These are phyloP conservation scores for Platismatia glauca DNA, from an alignment of 495 filamentous ascomycete species.

Conservation along the genomic window DNA sequence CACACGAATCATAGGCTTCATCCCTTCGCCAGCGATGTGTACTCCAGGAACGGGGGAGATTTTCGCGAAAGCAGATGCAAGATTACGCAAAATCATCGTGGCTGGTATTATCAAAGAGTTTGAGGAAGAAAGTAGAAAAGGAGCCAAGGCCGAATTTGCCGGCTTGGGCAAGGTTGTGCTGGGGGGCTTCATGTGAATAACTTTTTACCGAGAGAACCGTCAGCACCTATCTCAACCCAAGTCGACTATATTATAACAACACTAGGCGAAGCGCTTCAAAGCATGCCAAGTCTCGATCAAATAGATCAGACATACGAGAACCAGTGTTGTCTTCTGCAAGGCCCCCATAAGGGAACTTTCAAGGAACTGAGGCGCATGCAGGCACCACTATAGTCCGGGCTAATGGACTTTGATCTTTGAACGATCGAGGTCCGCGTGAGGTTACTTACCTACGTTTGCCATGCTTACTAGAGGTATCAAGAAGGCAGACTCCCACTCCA, in stretches of 20 bases:
- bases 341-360: too few species aligned
- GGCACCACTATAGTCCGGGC: neutral
- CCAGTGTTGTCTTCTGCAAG: neutral
- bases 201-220: neutral
- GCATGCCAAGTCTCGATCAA: neutral
- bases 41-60: slow-evolving; percentile 56
- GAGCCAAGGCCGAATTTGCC: slow-evolving; percentile 68
- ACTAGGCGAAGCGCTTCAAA: neutral
- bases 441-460: neutral
- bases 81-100: slow-evolving; percentile 77
- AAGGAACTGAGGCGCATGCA: neutral
- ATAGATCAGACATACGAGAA: neutral
- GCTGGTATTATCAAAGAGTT: slow-evolving; percentile 82
- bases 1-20: slow-evolving; percentile 59
- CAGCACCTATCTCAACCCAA: neutral
- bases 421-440: neutral
- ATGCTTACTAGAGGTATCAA: neutral
- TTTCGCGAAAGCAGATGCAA: slow-evolving; percentile 83
- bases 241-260: neutral
- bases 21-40: slow-evolving; percentile 59
- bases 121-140: slow-evolving; percentile 70
- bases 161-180: slow-evolving; percentile 82
- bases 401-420: neutral
- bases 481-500: neutral
- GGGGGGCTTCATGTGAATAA: slow-evolving; percentile 68